Evolutionary conservation across 2,329 filamentous ascomycete species (phyloP).

Genomic region (Aspergillus piperis): DNA sequence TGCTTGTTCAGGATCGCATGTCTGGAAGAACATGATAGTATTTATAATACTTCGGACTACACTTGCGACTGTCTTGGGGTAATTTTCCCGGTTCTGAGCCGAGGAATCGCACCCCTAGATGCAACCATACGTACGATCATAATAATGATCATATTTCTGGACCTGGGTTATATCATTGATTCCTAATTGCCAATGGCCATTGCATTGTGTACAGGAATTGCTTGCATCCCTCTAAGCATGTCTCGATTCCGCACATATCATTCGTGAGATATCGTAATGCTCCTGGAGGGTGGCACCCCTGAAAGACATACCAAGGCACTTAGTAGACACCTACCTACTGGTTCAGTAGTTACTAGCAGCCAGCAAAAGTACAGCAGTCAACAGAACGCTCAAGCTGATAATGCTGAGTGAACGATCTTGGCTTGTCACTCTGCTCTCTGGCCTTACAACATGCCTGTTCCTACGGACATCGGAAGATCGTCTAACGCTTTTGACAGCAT

Average conservation of each 20-base stretch:
- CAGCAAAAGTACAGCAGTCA: constrained; percentile 1
- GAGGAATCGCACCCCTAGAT: neutral
- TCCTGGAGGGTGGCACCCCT: neutral
- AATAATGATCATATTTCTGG: neutral
- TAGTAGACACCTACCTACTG: neutral
- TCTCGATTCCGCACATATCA: neutral
- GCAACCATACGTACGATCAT: neutral
- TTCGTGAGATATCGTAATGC: neutral
- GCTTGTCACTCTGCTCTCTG: neutral
- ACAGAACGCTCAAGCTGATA: neutral
- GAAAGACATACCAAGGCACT: neutral
- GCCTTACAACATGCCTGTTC: neutral
- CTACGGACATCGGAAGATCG: neutral
- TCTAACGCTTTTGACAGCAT: neutral
- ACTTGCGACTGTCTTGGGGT: neutral
- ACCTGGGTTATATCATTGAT: neutral
- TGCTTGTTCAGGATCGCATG: neutral
- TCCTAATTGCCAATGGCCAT: neutral
- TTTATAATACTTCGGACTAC: neutral
- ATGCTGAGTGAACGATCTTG: neutral
- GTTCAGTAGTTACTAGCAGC: neutral
- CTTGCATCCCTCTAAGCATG: neutral
- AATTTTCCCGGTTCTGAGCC: neutral
- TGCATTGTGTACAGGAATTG: neutral
- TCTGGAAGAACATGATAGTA: neutral